Conservation (phyloP, 768 basidiomycete genomes). For the Podaxis sp. region DNA sequence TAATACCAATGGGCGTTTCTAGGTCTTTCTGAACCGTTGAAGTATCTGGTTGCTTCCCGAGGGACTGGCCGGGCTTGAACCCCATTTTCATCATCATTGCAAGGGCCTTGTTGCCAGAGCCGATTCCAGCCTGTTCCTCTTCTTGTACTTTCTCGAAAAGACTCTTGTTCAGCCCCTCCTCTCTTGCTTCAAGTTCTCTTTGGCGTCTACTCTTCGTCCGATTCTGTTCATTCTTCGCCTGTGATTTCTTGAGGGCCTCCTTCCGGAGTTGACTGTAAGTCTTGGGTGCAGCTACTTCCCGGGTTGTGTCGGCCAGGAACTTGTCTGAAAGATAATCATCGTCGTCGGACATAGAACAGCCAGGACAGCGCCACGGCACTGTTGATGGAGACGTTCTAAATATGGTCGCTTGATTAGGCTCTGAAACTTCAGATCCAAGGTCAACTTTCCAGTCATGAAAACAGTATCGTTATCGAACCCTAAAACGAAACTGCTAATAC, state of each 20-base stretch:
- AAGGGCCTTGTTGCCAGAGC: conserved; percentile 68
- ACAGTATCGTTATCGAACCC: conserved; percentile 25
- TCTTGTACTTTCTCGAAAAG: conserved; percentile 76
- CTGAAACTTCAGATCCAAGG: background rate
- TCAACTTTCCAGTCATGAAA: background rate
- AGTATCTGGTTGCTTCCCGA: conserved; percentile 39
- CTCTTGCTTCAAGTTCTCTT: conserved; percentile 68
- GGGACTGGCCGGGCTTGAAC: conserved; percentile 77
- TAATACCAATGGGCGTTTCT: background rate
- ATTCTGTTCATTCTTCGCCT: conserved; percentile 65
- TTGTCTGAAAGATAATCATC: conserved; percentile 90
- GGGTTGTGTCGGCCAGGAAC: conserved; percentile 50
- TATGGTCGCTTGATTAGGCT: background rate
- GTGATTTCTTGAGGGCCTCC: conserved; percentile 53
- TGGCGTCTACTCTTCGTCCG: conserved; percentile 59
- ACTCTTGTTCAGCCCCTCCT: conserved; percentile 75
- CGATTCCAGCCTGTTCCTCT: conserved; percentile 47
- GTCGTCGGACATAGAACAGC: conserved; percentile 60
- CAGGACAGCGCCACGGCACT: conserved; percentile 15
- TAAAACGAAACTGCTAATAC: conserved; percentile 25
- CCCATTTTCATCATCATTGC: conserved; percentile 95
- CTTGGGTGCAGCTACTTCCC: conserved; percentile 37
- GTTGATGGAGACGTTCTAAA: conserved; percentile 6
- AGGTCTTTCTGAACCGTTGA: background rate
- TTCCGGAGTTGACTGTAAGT: conserved; percentile 73